These are phyloP conservation scores for Pleurotus eryngii DNA, from an alignment of 768 basidiomycete species.

Conservation along the genomic window DNA sequence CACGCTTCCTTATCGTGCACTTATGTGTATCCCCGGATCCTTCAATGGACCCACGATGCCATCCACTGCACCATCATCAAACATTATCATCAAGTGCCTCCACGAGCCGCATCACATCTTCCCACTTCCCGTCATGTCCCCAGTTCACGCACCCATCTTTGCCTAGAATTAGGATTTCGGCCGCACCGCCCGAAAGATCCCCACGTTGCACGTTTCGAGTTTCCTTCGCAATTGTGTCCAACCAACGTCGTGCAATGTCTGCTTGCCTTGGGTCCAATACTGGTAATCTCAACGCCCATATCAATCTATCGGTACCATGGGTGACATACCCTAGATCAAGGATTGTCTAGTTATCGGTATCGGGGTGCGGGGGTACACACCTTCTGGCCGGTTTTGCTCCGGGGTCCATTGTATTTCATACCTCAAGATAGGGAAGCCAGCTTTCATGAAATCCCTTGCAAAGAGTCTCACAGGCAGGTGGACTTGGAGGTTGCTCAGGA, in stretches of 20 bases:
- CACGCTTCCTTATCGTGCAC: too few relatives aligned
- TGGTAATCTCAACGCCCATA: conserved; percentile 61
- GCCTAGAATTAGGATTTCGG: conserved; percentile 45
- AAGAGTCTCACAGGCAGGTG: conserved; percentile 65
- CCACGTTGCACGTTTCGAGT: conserved; percentile 35
- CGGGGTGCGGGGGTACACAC: conserved; percentile 26
- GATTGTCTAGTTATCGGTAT: not conserved
- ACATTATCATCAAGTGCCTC: not conserved
- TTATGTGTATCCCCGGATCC: too few relatives aligned
- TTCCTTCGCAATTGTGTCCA: conserved; percentile 47
- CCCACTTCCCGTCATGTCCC: conserved; percentile 54
- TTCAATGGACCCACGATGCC: too few relatives aligned
- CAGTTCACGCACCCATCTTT: conserved; percentile 52
- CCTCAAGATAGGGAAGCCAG: conserved; percentile 60
- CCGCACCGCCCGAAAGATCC: conserved; percentile 25
- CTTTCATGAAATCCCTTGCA: conserved; percentile 51
- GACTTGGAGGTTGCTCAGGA: conserved; percentile 61
- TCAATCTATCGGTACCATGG: conserved; percentile 58
- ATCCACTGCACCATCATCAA: not conserved
- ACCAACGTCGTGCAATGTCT: conserved; percentile 51
- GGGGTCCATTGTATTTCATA: conserved; percentile 73
- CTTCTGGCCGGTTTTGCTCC: conserved; percentile 50
- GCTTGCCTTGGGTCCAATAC: conserved; percentile 43
- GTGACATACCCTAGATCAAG: conserved; percentile 56
- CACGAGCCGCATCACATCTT: conserved; percentile 37